phyloP scores from a whole-genome alignment of 192 early-diverging fungal genomes.

The Linnemannia elongata region DNA sequence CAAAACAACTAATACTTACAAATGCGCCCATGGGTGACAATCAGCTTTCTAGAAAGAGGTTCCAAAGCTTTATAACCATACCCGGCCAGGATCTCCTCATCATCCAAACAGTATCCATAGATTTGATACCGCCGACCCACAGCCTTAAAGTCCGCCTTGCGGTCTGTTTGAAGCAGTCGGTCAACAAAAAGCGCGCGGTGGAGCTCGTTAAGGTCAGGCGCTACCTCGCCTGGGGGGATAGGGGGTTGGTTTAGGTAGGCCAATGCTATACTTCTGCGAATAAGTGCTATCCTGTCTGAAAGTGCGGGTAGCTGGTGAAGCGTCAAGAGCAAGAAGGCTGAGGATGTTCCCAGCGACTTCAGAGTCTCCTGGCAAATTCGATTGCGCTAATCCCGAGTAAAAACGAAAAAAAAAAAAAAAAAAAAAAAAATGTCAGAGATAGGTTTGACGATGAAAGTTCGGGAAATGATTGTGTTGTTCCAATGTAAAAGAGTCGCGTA shows the following conservation, averaged over 20 bases:
- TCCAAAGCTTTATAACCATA: slow-evolving; percentile 30
- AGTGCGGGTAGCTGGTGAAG: slow-evolving; percentile 35
- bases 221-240: slow-evolving; percentile 4
- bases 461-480: neutral
- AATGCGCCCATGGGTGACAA: slow-evolving; percentile 36
- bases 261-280: slow-evolving; percentile 35
- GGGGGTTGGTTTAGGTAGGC: slow-evolving; percentile 22
- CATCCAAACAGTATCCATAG: slow-evolving; percentile 45
- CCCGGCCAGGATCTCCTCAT: slow-evolving; percentile 39
- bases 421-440: neutral
- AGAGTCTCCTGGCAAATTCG: slow-evolving; percentile 28
- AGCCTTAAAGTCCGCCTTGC: slow-evolving; percentile 27
- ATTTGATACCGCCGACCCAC: slow-evolving; percentile 36
- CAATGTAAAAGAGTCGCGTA: neutral
- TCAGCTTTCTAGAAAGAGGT: slow-evolving; percentile 27
- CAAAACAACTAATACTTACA: neutral
- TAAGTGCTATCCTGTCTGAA: slow-evolving; percentile 20
- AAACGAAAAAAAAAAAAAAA: neutral
- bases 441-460: neutral
- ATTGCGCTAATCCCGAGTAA: slow-evolving; percentile 29
- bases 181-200: slow-evolving; percentile 39
- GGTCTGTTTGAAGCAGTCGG: neutral
- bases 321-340: slow-evolving; percentile 31
- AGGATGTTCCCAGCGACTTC: slow-evolving; percentile 26
- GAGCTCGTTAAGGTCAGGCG: slow-evolving; percentile 30